Evolutionary conservation across 306 rosid species (phyloP), one percentile per base, ranked within the genome.

Genomic region (Alnus rubra): DNA sequence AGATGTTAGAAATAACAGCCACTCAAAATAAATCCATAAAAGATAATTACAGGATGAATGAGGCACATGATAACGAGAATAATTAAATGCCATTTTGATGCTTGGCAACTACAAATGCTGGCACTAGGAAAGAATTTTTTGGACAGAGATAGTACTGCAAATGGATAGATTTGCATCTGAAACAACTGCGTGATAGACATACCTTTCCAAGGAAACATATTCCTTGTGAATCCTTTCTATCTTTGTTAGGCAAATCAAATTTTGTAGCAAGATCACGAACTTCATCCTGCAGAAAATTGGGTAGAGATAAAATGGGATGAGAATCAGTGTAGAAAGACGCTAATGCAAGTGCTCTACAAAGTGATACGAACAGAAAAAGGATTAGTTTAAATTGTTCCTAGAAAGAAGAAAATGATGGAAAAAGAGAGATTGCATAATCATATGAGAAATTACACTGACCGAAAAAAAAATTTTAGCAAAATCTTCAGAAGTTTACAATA

Each of bases 171-270:
- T 53, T 54, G 47, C 52, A 19, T 31, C 13, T 7, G 53, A 37
- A 51, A 48, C 55, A 76, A 53, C 31, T 51, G n/a, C 75, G 19
- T 16, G 60, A 74, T 75, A 11, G 30, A 42, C 64, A 74, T 84
- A 95, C 98, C 98, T 95, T 92, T 74, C 98, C 98, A 64, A 95
- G 90, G 88, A 91, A 95, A 86, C 98, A 95, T 86, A 95, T 92
- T 84, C 98, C 98, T 86, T 92, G 98, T 23, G 98, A 95, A 85
- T 95, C 98, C 88, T 88, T 95, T 82, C 98, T 90, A 76, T 88
- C 93, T 84, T 91, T 95, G 71, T 95, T 95, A 33, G 97, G 98
- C 30, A 95, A 85, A 89, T 91, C 91, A 81, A 92, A 93, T 78
- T 77, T 79, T 50, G 83, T 83, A n/a, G 97, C 98, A 82, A 94